These are phyloP conservation scores for Diaporthe velutina DNA, from an alignment of 2,329 filamentous ascomycete species.

Conservation along the genomic window DNA sequence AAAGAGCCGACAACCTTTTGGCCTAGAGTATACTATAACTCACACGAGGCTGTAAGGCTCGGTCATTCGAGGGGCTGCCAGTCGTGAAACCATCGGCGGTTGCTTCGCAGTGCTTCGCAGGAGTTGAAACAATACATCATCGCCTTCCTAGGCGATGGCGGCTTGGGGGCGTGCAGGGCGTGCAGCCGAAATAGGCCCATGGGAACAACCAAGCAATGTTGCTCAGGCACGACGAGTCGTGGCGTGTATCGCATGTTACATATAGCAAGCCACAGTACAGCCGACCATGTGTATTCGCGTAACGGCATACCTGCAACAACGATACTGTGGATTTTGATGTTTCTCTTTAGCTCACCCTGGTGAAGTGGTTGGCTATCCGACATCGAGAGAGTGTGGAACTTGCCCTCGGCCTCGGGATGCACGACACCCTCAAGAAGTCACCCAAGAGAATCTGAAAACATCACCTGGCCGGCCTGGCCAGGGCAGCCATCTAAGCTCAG, in stretches of 20 bases:
- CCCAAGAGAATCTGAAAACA: not conserved
- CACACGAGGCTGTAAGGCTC: conserved; percentile 20
- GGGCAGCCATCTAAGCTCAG: conserved; percentile 8
- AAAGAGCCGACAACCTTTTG: not conserved
- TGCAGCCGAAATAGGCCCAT: not conserved
- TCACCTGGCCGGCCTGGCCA: not conserved
- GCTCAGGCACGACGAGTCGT: not conserved
- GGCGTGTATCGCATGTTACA: not conserved
- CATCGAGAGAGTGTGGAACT: not conserved
- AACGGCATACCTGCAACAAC: not conserved
- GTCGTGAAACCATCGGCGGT: not conserved
- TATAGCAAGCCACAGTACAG: not conserved
- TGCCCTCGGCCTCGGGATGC: not conserved
- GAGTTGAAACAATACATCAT: not conserved
- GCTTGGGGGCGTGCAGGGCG: not conserved
- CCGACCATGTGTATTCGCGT: not conserved
- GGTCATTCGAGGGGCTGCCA: not conserved
- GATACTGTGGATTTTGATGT: not conserved
- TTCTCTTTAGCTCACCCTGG: not conserved
- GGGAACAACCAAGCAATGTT: conserved; percentile 1
- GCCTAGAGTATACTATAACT: not conserved
- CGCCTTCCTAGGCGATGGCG: not conserved
- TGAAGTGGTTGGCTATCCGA: not conserved
- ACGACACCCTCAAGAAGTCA: not conserved
- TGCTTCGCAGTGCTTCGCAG: too few species aligned